phyloP scores from a whole-genome alignment of 257 asterid genomes.

The Paraleonurus japonicus region DNA sequence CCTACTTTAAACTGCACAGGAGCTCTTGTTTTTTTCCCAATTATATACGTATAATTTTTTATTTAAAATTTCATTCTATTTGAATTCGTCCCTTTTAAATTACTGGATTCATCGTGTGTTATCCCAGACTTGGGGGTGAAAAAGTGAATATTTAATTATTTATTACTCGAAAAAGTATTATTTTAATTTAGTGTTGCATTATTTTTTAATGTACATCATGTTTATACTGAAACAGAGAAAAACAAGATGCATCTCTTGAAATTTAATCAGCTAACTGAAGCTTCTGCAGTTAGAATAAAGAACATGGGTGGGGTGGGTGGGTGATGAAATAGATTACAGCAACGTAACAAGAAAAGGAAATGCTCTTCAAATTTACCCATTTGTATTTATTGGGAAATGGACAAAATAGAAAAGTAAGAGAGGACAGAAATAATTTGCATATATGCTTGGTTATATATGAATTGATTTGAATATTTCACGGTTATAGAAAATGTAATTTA shows the following conservation, averaged over 20 bases:
- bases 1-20: too few relatives aligned
- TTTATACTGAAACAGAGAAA: too few relatives aligned
- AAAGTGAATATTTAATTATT: too few relatives aligned
- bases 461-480: conserved; percentile 26
- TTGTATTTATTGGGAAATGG: conserved; percentile 16
- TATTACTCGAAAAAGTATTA: too few relatives aligned
- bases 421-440: conserved; percentile 12
- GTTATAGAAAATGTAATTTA: conserved; percentile 16
- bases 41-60: too few relatives aligned
- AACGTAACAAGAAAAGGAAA: conserved; percentile 29
- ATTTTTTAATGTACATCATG: too few relatives aligned
- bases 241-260: neutral
- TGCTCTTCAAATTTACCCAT: neutral
- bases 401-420: conserved; percentile 20
- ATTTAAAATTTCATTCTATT: too few relatives aligned
- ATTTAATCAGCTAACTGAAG: neutral
- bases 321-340: neutral
- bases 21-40: too few relatives aligned
- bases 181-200: too few relatives aligned
- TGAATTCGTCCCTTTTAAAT: too few relatives aligned
- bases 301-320: neutral
- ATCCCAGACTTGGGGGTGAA: too few relatives aligned
- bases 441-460: conserved; percentile 26
- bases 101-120: too few relatives aligned
- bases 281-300: conserved; percentile 9